These are phyloP conservation scores for Tardiomyces depauwii DNA, from an alignment of 1,139 yeast species.

Conservation along the genomic window DNA sequence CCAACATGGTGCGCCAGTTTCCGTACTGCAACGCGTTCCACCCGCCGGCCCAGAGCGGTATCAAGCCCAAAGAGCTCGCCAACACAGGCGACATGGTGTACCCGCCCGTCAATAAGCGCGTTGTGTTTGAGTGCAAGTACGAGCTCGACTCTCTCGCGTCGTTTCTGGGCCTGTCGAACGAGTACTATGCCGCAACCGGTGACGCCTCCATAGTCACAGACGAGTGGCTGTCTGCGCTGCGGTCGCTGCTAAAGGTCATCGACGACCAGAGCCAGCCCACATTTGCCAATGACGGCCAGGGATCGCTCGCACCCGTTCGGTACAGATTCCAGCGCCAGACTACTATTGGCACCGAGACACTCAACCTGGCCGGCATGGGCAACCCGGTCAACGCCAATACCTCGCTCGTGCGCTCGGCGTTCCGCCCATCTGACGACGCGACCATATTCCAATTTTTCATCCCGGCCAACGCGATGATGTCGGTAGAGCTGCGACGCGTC, in stretches of 20 bases:
- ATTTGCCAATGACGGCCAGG: conserved; percentile 43
- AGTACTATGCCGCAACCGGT: conserved; percentile 45
- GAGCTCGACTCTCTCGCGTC: conserved; percentile 83
- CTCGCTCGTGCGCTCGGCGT: conserved; percentile 73
- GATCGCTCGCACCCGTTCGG: conserved; percentile 3
- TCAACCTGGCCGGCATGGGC: conserved; percentile 68
- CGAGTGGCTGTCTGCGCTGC: conserved; percentile 51
- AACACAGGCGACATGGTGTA: conserved; percentile 54
- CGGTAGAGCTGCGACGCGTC: conserved; percentile 46
- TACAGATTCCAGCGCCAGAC: conserved; percentile 70
- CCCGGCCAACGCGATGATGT: conserved; percentile 76
- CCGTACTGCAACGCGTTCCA: conserved; percentile 92
- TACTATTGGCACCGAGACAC: conserved; percentile 68
- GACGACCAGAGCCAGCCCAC: conserved; percentile 55
- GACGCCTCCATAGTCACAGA: conserved; percentile 41
- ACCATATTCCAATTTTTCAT: conserved; percentile 69
- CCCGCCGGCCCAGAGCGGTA: conserved; percentile 58
- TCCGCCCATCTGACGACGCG: conserved; percentile 87
- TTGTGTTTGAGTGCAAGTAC: conserved; percentile 82
- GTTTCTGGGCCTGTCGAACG: conserved; percentile 62
- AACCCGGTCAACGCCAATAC: conserved; percentile 68
- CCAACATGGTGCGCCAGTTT: conserved; percentile 43
- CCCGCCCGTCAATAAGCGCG: conserved; percentile 59
- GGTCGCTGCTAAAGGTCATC: conserved; percentile 41
- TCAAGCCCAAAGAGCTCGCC: conserved; percentile 33